A percentile compares a stretch with the other conserved stretches of the same genome.
phyloP scores from a whole-genome alignment of 2,329 filamentous ascomycete species.

The Trichoderma arundinaceum region DNA sequence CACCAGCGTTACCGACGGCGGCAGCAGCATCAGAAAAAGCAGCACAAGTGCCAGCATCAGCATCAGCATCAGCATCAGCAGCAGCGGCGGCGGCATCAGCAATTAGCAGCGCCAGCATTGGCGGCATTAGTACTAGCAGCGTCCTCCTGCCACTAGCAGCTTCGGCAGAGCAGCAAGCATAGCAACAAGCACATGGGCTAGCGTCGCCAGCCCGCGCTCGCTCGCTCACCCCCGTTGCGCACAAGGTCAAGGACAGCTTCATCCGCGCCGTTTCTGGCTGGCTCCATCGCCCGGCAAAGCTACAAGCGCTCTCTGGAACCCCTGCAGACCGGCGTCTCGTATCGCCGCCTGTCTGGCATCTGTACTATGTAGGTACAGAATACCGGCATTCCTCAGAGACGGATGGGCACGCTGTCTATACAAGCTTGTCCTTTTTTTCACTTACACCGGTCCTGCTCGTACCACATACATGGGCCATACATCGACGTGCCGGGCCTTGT shows the following conservation, averaged over 20 bases:
- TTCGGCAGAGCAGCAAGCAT: not conserved
- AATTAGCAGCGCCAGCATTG: not conserved
- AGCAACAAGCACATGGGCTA: too few relatives aligned
- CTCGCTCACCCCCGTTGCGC: not conserved
- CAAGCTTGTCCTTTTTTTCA: not conserved
- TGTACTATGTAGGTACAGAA: not conserved
- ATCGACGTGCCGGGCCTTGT: too few relatives aligned
- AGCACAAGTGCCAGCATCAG: not conserved
- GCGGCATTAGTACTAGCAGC: not conserved
- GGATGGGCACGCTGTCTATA: not conserved
- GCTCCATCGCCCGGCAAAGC: not conserved
- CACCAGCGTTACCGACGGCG: conserved; percentile 8
- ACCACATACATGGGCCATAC: not conserved
- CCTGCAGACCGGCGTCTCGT: not conserved
- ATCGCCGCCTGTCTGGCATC: not conserved
- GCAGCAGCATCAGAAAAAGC: conserved; percentile 3
- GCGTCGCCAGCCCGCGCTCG: too few relatives aligned
- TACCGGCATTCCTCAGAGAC: not conserved
- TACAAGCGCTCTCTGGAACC: conserved; percentile 4
- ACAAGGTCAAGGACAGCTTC: not conserved
- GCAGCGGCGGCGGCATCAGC: not conserved
- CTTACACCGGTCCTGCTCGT: not conserved
- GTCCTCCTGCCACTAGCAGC: not conserved
- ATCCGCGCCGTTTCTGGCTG: not conserved
- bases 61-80: not conserved